A percentile compares a stretch with the other conserved stretches of the same genome.
Conservation (phyloP, 805 yeast species). For the Metschnikowia lunata region DNA sequence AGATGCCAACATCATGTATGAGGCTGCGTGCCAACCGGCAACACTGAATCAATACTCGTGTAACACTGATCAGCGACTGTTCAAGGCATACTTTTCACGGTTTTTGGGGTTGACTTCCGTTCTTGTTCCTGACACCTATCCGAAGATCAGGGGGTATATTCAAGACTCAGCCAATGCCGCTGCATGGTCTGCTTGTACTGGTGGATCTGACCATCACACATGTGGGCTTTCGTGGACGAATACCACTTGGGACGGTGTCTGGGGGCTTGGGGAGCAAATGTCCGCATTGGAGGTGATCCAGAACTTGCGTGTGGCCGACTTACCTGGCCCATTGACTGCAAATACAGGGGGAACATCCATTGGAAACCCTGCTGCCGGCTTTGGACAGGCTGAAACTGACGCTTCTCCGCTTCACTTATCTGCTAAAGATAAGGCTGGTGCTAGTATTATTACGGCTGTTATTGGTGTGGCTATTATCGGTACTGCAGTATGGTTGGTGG, state of each 20-base stretch:
- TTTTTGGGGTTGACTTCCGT: conserved; percentile 71
- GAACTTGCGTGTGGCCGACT: conserved; percentile 20
- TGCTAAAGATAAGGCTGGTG: conserved; percentile 58
- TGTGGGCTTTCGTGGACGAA: conserved; percentile 21
- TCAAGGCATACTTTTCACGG: conserved; percentile 78
- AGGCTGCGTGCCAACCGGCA: conserved; percentile 74
- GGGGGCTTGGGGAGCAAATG: conserved; percentile 22
- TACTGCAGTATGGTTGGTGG: conserved; percentile 18
- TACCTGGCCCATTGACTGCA: conserved; percentile 30
- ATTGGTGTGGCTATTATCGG: conserved; percentile 19
- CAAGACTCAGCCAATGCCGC: conserved; percentile 32
- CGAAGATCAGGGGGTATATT: conserved; percentile 43
- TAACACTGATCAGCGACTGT: conserved; percentile 86
- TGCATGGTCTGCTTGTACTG: conserved; percentile 16
- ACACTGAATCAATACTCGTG: conserved; percentile 40
- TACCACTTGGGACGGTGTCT: conserved; percentile 16
- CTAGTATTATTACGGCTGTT: conserved; percentile 80
- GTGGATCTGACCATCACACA: conserved; percentile 20
- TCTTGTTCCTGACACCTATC: conserved; percentile 58
- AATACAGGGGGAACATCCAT: conserved; percentile 34
- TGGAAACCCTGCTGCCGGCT: conserved; percentile 35
- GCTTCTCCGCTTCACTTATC: conserved; percentile 13
- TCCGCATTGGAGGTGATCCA: conserved; percentile 20
- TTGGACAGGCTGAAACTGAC: conserved; percentile 6
- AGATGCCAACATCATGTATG: conserved; percentile 55